Evolutionary conservation across 139 green algal genomes (phyloP), one percentile per base, ranked within the genome.

Genomic region (Gonium pectorale): DNA sequence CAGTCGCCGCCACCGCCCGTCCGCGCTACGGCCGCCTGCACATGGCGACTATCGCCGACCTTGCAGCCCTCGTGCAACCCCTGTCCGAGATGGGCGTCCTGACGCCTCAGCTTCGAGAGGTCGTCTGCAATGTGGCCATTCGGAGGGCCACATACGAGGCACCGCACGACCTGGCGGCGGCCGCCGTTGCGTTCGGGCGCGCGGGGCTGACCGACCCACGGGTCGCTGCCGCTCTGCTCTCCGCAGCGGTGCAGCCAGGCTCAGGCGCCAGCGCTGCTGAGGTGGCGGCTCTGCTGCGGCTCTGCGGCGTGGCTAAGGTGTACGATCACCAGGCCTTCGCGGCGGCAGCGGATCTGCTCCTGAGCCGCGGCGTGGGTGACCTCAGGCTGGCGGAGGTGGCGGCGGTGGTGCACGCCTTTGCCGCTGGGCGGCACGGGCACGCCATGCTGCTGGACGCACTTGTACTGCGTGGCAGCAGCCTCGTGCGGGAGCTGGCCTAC

Each of bases 11-110:
- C n/a, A n/a, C n/a, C n/a, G n/a, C n/a, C n/a, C n/a, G n/a, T n/a
- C n/a, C n/a, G n/a, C n/a, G 37, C 35, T 68, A 80, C 52, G 72
- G 72, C 37, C 38, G 72, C 24, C 72, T 80, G 33, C 72, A 80
- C 54, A 68, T 43, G 21, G 72, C 72, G 9, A 80, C 35, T 8
- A 52, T 80, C 26, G 5, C 29, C 27, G 52, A 80, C 37, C 33
- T 54, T 4, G 24, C 71, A 19, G 49, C 31, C 31, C 52, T 80
- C 9, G 51, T 52, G 17, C n/a, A 31, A 22, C 52, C 52, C 9
- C 52, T 80, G 35, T 22, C 72, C 33, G 37, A 13, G 72, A 52
- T 80, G 72, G 51, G 54, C 27, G 52, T 8, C 22, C 29, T 80
- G 38, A 35, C 72, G 22, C 37, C 35, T 8, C 35, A 19, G 27